Base-by-base conservation (phyloP, 148 eudicot species). In the Gaultheria prostrata region DNA sequence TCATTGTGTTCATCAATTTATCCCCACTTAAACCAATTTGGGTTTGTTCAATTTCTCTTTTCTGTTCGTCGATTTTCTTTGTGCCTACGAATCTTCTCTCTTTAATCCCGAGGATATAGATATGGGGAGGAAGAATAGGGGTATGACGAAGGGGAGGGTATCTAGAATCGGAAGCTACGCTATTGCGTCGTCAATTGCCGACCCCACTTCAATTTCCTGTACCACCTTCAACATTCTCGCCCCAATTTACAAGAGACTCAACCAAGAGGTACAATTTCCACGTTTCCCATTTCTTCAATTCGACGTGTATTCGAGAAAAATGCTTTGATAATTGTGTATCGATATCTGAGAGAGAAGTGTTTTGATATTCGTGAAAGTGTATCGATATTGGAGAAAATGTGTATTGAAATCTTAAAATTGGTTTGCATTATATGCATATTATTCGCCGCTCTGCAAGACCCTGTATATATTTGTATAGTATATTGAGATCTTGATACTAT, bases 181-280 rank as follows among this genome's bases (percentile, higher is more conserved):
- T 7, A 91, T 94, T 63, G 86, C 95, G 39, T 90, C 95, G 1
- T 85, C 94, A 4, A 88, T 91, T 56, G 84, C 89, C 14, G 98
- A 93, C 86, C 93, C 92, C 21, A 73, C 83, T 85, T 91, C 90
- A 26, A 82, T 97, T 74, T 93, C 98, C 32, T 97, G 99, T 81
- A 97, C 99, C 70, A 97, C 99, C 30, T 97, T 97, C 87, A 97
- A 97, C 85, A 97, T 97, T 77, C 94, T 97, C 49, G 99, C 99
- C 39, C 99, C 99, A 11, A 95, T 97, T 77, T 97, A 97, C 90
- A 97, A 97, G 80, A 86, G 98, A 70, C 90, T 97, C 51, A 86
- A 84, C 78, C 81, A 88, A 35, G 87, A 95, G 98, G 99, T 93
- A 86, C 18, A 35, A 33, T 50, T 26, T 48, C 20, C 35, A 8